Conservation (phyloP, 139 green algal species). For the Chlorella sp. region DNA sequence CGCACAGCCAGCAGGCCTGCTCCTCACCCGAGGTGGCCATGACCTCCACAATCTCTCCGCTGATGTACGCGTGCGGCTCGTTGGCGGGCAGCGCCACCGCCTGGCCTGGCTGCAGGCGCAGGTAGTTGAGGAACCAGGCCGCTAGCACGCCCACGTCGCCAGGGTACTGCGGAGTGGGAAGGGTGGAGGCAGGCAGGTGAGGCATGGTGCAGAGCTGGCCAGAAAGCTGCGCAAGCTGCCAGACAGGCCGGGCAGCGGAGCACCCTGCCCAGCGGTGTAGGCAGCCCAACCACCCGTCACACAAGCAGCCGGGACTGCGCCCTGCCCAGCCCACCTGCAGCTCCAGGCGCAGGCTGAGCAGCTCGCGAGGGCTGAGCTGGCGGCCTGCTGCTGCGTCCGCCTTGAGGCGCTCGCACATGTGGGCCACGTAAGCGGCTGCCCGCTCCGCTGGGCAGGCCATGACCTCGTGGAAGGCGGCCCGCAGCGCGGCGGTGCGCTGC, state of each 20-base stretch:
- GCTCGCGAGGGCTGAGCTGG: conserved; percentile 69
- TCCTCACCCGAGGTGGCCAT: conserved; percentile 30
- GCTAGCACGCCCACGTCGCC: conserved; percentile 94
- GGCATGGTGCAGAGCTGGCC: no score
- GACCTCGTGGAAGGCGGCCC: conserved; percentile 81
- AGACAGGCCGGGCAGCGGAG: no score
- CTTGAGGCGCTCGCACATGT: conserved; percentile 68
- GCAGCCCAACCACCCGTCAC: no score
- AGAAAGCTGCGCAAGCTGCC: no score
- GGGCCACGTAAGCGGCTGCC: conserved; percentile 51
- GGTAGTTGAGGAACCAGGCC: conserved; percentile 94
- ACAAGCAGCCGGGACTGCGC: no score
- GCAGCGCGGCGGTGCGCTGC: conserved; percentile 52
- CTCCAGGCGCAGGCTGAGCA: conserved; percentile 86
- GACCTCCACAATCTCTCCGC: conserved; percentile 86
- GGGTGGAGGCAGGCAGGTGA: no score
- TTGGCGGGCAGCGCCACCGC: conserved; percentile 94
- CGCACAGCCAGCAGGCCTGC: neutral
- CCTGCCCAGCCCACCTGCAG: neutral
- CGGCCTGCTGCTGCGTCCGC: neutral
- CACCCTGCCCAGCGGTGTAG: no score
- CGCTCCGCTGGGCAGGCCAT: conserved; percentile 76
- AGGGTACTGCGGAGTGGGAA: conserved; percentile 93
- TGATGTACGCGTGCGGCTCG: conserved; percentile 97
- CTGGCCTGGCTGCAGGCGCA: conserved; percentile 68